Evolutionary conservation across 164 flowering plant genomes (phyloP).

Genomic region (Buxus sempervirens): DNA sequence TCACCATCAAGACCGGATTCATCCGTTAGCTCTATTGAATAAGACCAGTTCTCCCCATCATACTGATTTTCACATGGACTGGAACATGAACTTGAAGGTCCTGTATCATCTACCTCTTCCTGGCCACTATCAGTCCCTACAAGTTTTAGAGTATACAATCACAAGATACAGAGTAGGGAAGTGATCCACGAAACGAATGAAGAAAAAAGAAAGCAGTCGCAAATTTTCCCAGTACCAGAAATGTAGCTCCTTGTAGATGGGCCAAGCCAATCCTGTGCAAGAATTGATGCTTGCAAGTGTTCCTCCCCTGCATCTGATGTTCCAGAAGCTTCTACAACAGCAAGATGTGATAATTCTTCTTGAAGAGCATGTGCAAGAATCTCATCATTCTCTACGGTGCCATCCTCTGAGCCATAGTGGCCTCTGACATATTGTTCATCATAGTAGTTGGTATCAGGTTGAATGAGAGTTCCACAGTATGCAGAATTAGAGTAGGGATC

Average conservation of each 20-base stretch:
- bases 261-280: slow-evolving; percentile 48
- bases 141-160: slow-evolving; percentile 2
- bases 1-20: slow-evolving; percentile 69
- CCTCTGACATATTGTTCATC: slow-evolving; percentile 37
- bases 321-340: slow-evolving; percentile 52
- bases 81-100: slow-evolving; percentile 53
- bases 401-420: slow-evolving; percentile 27
- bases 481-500: slow-evolving; percentile 43
- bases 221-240: slow-evolving; percentile 29
- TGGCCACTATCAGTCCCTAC: slow-evolving; percentile 44
- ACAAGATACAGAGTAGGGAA: background rate
- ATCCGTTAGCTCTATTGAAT: slow-evolving; percentile 52
- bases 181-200: background rate
- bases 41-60: slow-evolving; percentile 54
- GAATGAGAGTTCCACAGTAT: slow-evolving; percentile 37
- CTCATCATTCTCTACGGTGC: slow-evolving; percentile 54
- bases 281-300: slow-evolving; percentile 40
- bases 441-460: slow-evolving; percentile 34
- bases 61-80: slow-evolving; percentile 51
- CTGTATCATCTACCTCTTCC: slow-evolving; percentile 44
- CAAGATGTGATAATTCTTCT: slow-evolving; percentile 66
- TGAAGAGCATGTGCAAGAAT: slow-evolving; percentile 64
- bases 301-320: slow-evolving; percentile 37
- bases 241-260: slow-evolving; percentile 35
- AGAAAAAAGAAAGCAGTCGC: background rate